A percentile compares a stretch with the other conserved stretches of the same genome.
These are phyloP conservation scores for Coniochaeta sp. DNA, from an alignment of 2,329 filamentous ascomycete genomes.

Conservation along the genomic window DNA sequence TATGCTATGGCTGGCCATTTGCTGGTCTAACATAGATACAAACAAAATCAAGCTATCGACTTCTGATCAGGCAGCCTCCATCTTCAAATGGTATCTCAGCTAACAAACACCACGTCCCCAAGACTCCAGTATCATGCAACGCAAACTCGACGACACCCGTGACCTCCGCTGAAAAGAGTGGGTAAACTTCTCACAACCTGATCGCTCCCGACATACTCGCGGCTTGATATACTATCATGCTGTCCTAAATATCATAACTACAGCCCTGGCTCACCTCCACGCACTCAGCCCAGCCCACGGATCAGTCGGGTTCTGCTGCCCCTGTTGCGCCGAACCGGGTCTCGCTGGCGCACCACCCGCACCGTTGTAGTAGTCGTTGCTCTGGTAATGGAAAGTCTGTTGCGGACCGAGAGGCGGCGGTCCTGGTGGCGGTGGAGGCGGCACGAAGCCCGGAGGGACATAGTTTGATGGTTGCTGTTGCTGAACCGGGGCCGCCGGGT, in stretches of 20 bases:
- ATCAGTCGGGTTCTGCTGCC: conserved; percentile 36
- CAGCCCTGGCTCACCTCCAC: conserved; percentile 45
- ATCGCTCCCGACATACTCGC: not conserved
- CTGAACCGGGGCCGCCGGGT: conserved; percentile 27
- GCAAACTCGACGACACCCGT: not conserved
- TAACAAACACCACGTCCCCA: not conserved
- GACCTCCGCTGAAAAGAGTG: not conserved
- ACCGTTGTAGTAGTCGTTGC: conserved; percentile 18
- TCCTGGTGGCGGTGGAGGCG: conserved; percentile 55
- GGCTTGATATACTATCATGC: not conserved
- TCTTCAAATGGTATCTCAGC: not conserved
- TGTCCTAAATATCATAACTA: not conserved
- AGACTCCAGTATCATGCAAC: not conserved
- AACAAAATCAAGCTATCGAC: not conserved
- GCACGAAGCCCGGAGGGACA: conserved; percentile 51
- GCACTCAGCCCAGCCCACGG: conserved; percentile 65
- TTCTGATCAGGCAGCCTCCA: not conserved
- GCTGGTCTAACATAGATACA: not conserved
- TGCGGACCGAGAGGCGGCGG: conserved; percentile 55
- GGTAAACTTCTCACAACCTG: not conserved
- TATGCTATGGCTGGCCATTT: not conserved
- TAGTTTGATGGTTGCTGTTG: conserved; percentile 28
- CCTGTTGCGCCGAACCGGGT: conserved; percentile 24
- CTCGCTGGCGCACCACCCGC: conserved; percentile 9
- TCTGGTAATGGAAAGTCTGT: conserved; percentile 49